A percentile compares a stretch with the other conserved stretches of the same genome.
phyloP scores from a whole-genome alignment of 495 filamentous ascomycete species.

The Penicillium bialowiezense region DNA sequence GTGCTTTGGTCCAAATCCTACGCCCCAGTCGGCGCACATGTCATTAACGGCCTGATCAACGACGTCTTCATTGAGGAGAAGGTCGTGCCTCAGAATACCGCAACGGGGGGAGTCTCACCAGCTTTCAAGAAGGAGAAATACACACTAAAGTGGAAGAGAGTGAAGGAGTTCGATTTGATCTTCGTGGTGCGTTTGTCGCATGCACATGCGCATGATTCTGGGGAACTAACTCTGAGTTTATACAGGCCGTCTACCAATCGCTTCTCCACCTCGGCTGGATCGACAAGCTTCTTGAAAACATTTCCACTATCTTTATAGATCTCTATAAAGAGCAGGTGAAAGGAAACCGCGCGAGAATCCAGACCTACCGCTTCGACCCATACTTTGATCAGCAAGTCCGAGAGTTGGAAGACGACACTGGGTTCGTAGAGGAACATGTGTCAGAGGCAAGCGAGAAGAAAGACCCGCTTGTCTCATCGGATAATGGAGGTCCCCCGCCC shows the following conservation, averaged over 20 bases:
- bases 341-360: conserved; percentile 70
- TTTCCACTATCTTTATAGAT: conserved; percentile 82
- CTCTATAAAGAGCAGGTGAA: conserved; percentile 85
- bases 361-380: conserved; percentile 77
- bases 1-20: conserved; percentile 95
- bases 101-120: conserved; percentile 35
- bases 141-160: conserved; percentile 88
- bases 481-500: conserved; percentile 52
- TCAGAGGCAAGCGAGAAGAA: conserved; percentile 36
- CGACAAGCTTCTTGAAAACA: conserved; percentile 92
- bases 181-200: conserved; percentile 73
- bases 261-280: conserved; percentile 94
- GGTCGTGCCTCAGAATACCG: conserved; percentile 53
- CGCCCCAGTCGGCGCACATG: conserved; percentile 68
- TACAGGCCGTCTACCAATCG: conserved; percentile 92
- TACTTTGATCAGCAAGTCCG: conserved; percentile 92
- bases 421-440: conserved; percentile 28
- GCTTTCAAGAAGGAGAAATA: conserved; percentile 89
- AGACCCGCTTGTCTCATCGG: conserved; percentile 43
- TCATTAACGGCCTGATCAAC: conserved; percentile 91
- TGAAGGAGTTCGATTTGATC: conserved; percentile 88
- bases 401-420: conserved; percentile 68
- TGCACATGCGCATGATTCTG: conserved; percentile 4
- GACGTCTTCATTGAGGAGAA: conserved; percentile 97
- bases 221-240: conserved; percentile 19